Percentiles rank a stretch among this genome's conserved stretches.
phyloP scores from a whole-genome alignment of 345 rosid species.

The Corchorus olitorius region DNA sequence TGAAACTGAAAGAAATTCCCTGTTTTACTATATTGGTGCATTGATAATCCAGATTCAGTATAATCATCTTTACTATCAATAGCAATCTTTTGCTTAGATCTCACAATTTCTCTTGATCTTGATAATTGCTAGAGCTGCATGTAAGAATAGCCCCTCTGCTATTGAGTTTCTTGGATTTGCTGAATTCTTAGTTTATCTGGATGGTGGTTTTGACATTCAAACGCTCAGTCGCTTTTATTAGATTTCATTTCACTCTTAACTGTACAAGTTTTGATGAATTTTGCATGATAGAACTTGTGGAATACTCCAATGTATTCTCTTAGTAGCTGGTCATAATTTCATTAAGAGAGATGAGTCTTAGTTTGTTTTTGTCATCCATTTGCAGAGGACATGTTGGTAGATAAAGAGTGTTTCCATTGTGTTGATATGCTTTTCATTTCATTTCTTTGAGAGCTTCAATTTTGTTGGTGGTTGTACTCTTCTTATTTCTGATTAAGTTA shows the following conservation, averaged over 20 bases:
- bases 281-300: background rate
- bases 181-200: background rate
- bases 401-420: background rate
- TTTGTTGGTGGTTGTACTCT: background rate
- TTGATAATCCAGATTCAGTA: slow-evolving; percentile 1
- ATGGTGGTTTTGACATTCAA: too few species aligned
- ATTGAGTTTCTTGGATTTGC: background rate
- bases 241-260: background rate
- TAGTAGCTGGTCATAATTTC: background rate
- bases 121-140: slow-evolving; percentile 12
- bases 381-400: background rate
- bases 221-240: background rate
- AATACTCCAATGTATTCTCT: background rate
- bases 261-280: background rate
- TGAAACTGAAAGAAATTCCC: background rate
- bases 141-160: background rate
- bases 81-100: background rate
- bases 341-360: background rate
- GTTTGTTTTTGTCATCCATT: background rate
- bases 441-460: background rate
- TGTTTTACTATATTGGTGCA: background rate
- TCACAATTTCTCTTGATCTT: background rate
- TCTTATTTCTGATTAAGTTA: slow-evolving; percentile 1
- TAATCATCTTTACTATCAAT: background rate
- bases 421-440: background rate